Evolutionary conservation across 129 eudicot species (phyloP), one percentile per base, ranked within the genome.

Genomic region (Helichrysum umbraculigerum): DNA sequence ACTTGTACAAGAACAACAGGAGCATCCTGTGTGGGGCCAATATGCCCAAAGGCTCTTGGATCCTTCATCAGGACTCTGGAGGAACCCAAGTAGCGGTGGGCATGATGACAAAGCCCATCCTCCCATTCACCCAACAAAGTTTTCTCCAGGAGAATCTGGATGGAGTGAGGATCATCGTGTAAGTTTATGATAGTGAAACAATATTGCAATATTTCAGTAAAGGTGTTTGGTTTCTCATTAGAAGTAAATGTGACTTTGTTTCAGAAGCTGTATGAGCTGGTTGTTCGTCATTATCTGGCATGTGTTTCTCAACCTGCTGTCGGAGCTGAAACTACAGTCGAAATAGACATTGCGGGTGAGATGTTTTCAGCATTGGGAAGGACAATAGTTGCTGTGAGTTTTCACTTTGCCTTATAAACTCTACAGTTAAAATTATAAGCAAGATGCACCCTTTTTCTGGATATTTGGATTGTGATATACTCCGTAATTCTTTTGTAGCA

Each of bases 21-120:
- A 3, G 50, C 50, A 42, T 42, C 50, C 50, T 42, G 50, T 42
- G 50, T 54, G 60, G 68, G 99, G 99, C 68, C 66, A 85, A 66
- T 94, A 91, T 81, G 99, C 99, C 11, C 88, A 81, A 59, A 79
- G 90, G 30, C 82, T 94, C 69, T 80, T 91, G 85, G 93, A 94
- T 70, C 93, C 97, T 81, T 88, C 86, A 75, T 85, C 90, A 37
- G 90, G 88, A 57, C 99, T 94, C 4, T 94, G 99, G 99, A 89
- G 86, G 79, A 78, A 91, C 66, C 99, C 99, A 21, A 75, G 90
- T 74, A 72, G 70, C 29, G 99, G 99, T 37, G 96, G 97, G 28
- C 99, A 94, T 78, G 96, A 94, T 83, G 99, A 94, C 87, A 89
- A 94, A 83, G 97, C 99, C 50, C 99, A 94, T 72, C 99, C 99